A percentile compares a stretch with the other conserved stretches of the same genome.
phyloP scores from a whole-genome alignment of 345 rosid genomes.

The Dipteronia sinensis region DNA sequence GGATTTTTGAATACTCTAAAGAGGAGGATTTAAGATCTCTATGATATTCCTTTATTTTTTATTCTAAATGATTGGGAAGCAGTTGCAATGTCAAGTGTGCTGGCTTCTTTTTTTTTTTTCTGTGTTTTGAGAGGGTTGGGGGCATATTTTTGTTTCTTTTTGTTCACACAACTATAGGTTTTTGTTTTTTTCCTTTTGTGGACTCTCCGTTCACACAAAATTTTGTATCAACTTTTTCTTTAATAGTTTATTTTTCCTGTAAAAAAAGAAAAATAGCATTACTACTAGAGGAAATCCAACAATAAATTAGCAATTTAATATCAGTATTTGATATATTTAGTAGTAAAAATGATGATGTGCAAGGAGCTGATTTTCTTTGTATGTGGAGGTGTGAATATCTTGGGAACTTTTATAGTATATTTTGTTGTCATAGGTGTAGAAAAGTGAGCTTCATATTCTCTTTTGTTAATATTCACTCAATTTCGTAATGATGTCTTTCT shows the following conservation, averaged over 20 bases:
- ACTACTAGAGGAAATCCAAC: neutral
- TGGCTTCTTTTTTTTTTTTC: neutral
- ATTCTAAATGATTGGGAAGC: neutral
- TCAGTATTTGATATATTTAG: neutral
- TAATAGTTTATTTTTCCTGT: neutral
- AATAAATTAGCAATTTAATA: neutral
- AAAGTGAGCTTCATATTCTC: neutral
- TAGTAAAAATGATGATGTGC: neutral
- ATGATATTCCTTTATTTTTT: neutral
- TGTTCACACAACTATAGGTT: neutral
- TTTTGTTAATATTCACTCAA: neutral
- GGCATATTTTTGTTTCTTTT: neutral
- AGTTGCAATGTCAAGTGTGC: neutral
- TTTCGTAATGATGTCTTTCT: neutral
- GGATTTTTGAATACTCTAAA: neutral
- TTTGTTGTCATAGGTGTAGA: neutral
- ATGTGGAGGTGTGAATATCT: neutral
- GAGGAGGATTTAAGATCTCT: neutral
- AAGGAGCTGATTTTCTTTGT: neutral
- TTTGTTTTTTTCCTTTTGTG: neutral
- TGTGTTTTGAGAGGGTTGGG: neutral
- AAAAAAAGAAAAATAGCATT: neutral
- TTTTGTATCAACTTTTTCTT: neutral
- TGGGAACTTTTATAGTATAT: neutral
- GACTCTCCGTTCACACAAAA: neutral